Percentiles rank a stretch among this genome's conserved stretches.
These are phyloP conservation scores for Cordyceps tenuipes DNA, from an alignment of 2,329 filamentous ascomycete genomes.

Conservation along the genomic window DNA sequence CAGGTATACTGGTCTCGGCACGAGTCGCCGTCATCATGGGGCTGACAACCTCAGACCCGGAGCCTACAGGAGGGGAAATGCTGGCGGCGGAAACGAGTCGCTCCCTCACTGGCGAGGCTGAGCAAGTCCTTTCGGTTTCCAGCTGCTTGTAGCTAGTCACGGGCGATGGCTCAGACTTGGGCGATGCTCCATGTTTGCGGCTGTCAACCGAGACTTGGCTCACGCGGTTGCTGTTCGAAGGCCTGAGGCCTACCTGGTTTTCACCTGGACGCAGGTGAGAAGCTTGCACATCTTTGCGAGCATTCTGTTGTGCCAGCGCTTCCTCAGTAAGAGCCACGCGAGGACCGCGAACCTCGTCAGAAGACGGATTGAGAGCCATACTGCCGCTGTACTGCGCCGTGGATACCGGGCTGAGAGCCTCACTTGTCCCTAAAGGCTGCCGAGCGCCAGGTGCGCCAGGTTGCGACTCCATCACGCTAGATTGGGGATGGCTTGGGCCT, in stretches of 20 bases:
- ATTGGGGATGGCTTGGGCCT: not conserved
- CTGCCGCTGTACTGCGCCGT: not conserved
- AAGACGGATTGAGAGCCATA: not conserved
- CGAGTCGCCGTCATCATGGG: not conserved
- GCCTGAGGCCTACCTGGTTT: not conserved
- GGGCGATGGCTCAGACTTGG: slow-evolving; percentile 2
- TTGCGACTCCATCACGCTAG: not conserved
- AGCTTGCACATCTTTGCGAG: not conserved
- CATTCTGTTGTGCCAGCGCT: not conserved
- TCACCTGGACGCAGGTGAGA: not conserved
- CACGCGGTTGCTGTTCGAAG: not conserved
- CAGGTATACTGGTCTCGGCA: not conserved
- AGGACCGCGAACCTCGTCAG: not conserved
- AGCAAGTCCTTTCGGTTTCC: not conserved
- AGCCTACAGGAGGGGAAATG: not conserved
- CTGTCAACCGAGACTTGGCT: slow-evolving; percentile 10
- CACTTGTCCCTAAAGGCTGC: not conserved
- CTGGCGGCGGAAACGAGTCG: not conserved
- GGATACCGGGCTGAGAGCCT: not conserved
- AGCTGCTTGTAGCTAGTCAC: not conserved
- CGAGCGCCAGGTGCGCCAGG: not conserved
- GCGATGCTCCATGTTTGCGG: not conserved
- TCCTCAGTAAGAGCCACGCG: not conserved
- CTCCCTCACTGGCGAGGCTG: not conserved
- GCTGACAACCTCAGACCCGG: not conserved